Evolutionary conservation across 164 flowering plant genomes (phyloP).

Genomic region (Protea cynaroides): DNA sequence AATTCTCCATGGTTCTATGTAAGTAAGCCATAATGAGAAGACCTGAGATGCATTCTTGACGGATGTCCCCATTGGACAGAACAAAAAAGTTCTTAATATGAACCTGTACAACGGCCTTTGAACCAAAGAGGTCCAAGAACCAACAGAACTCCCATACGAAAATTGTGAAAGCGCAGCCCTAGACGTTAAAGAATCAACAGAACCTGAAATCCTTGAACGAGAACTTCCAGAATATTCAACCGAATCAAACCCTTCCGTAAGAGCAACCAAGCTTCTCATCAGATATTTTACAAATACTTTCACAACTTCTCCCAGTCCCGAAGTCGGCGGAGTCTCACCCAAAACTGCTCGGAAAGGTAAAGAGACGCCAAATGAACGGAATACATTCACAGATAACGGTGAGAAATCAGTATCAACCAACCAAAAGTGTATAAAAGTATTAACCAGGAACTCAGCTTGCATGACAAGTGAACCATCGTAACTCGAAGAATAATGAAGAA

Average conservation of each 20-base stretch:
- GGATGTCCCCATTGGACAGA: conserved; percentile 59
- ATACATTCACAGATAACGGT: conserved; percentile 39
- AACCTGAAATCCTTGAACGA: conserved; percentile 23
- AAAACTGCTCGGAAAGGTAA: conserved; percentile 41
- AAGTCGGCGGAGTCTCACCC: conserved; percentile 57
- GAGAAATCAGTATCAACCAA: conserved; percentile 84
- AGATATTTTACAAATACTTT: conserved; percentile 62
- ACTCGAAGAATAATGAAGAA: conserved; percentile 45
- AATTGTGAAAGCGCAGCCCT: conserved; percentile 21
- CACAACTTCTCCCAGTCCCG: conserved; percentile 71
- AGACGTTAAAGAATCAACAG: conserved; percentile 25
- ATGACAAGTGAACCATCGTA: conserved; percentile 34
- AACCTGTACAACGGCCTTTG: conserved; percentile 81
- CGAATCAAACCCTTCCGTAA: conserved; percentile 18
- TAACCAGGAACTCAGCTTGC: conserved; percentile 61
- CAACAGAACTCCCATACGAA: conserved; percentile 16
- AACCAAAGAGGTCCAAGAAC: conserved; percentile 53
- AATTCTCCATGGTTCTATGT: conserved; percentile 74
- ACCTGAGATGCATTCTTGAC: conserved; percentile 64
- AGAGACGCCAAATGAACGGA: conserved; percentile 45
- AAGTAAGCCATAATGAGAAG: conserved; percentile 59
- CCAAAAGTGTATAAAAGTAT: conserved; percentile 62
- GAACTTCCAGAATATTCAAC: conserved; percentile 32
- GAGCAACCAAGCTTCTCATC: conserved; percentile 32
- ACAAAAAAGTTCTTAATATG: conserved; percentile 71